These are phyloP conservation scores for Voacanga thouarsii DNA, from an alignment of 257 asterid species.

Conservation along the genomic window DNA sequence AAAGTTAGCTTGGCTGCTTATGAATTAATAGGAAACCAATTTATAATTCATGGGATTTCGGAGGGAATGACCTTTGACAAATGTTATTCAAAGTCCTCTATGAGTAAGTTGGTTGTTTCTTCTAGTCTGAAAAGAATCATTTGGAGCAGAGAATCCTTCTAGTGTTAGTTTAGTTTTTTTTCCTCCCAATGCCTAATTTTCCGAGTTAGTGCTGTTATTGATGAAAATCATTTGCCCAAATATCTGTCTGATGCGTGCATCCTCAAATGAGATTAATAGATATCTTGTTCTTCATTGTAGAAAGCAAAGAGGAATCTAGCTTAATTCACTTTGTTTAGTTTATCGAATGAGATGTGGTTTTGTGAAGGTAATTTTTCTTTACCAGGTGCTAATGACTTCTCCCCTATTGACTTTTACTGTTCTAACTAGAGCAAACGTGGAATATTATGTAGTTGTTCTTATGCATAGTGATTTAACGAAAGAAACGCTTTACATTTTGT, in stretches of 20 bases:
- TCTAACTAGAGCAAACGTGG: background rate
- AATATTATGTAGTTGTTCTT: background rate
- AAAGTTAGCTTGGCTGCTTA: background rate
- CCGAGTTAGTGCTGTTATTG: background rate
- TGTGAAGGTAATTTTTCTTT: background rate
- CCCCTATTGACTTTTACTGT: background rate
- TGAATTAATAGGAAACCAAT: background rate
- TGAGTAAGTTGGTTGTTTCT: background rate
- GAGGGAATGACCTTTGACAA: background rate
- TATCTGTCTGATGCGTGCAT: background rate
- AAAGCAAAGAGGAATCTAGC: background rate
- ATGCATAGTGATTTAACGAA: background rate
- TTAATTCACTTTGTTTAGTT: background rate
- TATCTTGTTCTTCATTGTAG: background rate
- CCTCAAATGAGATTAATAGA: background rate
- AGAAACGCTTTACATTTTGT: background rate
- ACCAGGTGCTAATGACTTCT: background rate
- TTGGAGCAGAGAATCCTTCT: background rate
- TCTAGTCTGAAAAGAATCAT: background rate
- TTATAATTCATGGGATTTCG: background rate
- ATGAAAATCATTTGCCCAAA: background rate
- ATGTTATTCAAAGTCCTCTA: background rate
- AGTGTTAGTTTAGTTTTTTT: background rate
- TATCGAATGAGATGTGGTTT: background rate
- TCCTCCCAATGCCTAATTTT: background rate